These are phyloP conservation scores for Collybia nuda DNA, from an alignment of 768 basidiomycete species.

Conservation along the genomic window DNA sequence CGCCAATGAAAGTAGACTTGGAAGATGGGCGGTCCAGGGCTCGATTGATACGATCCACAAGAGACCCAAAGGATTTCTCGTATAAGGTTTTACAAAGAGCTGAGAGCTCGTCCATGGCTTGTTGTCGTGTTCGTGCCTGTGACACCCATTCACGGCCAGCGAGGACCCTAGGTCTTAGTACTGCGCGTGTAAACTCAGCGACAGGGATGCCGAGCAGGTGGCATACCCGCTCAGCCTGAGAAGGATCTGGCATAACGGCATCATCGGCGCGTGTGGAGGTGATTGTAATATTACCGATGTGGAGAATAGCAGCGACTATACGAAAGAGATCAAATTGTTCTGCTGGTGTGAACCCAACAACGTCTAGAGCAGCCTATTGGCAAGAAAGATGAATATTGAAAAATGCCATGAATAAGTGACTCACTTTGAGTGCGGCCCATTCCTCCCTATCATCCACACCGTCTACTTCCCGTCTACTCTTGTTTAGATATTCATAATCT, in stretches of 20 bases:
- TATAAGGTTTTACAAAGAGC: constrained; percentile 94
- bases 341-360: constrained; percentile 80
- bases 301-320: constrained; percentile 90
- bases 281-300: constrained; percentile 91
- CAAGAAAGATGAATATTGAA: too few relatives aligned
- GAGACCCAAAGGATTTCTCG: constrained; percentile 92
- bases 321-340: constrained; percentile 95
- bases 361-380: constrained; percentile 72
- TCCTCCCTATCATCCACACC: constrained; percentile 92
- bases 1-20: constrained; percentile 94
- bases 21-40: constrained; percentile 92
- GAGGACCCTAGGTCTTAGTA: constrained; percentile 85
- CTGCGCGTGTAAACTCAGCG: constrained; percentile 84
- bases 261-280: constrained; percentile 78
- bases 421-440: constrained; percentile 77
- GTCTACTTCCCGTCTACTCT: constrained; percentile 88
- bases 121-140: constrained; percentile 86
- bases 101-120: constrained; percentile 89
- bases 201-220: constrained; percentile 89
- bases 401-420: constrained; percentile 6
- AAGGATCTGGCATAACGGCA: constrained; percentile 73
- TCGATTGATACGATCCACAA: constrained; percentile 94
- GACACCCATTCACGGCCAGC: constrained; percentile 98
- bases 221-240: constrained; percentile 87
- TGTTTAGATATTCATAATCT: constrained; percentile 90